These are phyloP conservation scores for Diaporthe sp. DNA, from an alignment of 2,329 filamentous ascomycete species.

Conservation along the genomic window DNA sequence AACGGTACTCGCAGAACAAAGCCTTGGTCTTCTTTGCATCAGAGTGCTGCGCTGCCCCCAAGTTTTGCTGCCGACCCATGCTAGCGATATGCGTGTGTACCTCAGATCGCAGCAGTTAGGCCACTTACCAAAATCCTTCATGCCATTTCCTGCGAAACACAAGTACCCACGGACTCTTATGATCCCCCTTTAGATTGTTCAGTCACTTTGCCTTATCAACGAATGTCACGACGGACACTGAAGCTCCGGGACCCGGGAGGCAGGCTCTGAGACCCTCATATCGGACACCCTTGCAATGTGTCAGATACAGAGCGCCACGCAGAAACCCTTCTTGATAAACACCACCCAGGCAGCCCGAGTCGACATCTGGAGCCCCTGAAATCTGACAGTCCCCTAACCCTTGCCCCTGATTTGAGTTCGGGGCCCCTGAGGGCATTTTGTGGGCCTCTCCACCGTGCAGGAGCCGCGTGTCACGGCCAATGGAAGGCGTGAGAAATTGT, in stretches of 20 bases:
- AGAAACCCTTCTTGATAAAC: not conserved
- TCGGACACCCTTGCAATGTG: constrained; percentile 7
- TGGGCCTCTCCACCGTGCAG: constrained; percentile 33
- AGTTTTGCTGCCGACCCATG: not conserved
- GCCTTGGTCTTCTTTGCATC: not conserved
- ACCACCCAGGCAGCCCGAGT: not conserved
- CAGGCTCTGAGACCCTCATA: constrained; percentile 25
- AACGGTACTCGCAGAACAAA: not conserved
- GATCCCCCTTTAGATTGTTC: not conserved
- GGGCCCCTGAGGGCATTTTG: constrained; percentile 30
- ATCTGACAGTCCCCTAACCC: constrained; percentile 32
- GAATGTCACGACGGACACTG: not conserved
- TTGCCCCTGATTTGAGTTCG: constrained; percentile 30
- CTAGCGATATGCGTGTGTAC: not conserved
- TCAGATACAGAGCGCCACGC: constrained; percentile 25
- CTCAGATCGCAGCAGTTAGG: not conserved
- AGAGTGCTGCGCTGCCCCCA: not conserved
- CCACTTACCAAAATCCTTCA: not conserved
- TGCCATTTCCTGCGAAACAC: not conserved
- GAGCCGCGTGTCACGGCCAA: constrained; percentile 35
- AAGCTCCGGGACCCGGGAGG: constrained; percentile 5
- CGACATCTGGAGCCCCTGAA: constrained; percentile 28
- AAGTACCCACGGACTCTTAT: not conserved
- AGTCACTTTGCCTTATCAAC: not conserved
- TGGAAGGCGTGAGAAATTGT: constrained; percentile 37